Conservation (phyloP, 495 filamentous ascomycete genomes). For the Aspergillus homomorphus region DNA sequence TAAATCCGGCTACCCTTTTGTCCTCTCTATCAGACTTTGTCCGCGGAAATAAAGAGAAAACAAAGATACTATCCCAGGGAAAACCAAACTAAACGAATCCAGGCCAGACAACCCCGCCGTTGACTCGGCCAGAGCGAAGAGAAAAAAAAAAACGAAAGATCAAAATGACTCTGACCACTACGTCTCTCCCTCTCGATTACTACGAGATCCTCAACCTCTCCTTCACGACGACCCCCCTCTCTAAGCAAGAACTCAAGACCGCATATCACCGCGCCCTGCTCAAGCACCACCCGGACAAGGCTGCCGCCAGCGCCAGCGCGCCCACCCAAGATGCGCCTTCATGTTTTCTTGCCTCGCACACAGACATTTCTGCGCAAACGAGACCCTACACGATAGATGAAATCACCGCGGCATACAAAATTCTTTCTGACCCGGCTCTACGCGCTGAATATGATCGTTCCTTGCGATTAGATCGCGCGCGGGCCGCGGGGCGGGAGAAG, state of each 20-base stretch:
- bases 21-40: no score
- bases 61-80: no score
- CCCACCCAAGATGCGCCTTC: neutral
- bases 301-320: conserved; percentile 21
- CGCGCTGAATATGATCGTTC: conserved; percentile 65
- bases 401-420: conserved; percentile 72
- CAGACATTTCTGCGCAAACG: neutral
- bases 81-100: no score
- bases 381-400: conserved; percentile 65
- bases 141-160: conserved; percentile 8
- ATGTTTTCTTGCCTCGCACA: neutral
- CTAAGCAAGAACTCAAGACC: conserved; percentile 57
- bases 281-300: conserved; percentile 79
- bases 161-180: conserved; percentile 1
- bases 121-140: neutral
- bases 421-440: conserved; percentile 56
- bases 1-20: no score
- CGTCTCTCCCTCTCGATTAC: conserved; percentile 28
- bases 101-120: neutral
- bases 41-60: no score
- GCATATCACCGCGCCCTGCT: conserved; percentile 80
- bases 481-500: conserved; percentile 25
- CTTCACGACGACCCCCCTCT: conserved; percentile 22
- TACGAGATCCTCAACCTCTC: conserved; percentile 56
- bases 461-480: conserved; percentile 40